Evolutionary conservation across 2,329 filamentous ascomycete species (phyloP).

Genomic region (Fusarium sterilihyphosum): DNA sequence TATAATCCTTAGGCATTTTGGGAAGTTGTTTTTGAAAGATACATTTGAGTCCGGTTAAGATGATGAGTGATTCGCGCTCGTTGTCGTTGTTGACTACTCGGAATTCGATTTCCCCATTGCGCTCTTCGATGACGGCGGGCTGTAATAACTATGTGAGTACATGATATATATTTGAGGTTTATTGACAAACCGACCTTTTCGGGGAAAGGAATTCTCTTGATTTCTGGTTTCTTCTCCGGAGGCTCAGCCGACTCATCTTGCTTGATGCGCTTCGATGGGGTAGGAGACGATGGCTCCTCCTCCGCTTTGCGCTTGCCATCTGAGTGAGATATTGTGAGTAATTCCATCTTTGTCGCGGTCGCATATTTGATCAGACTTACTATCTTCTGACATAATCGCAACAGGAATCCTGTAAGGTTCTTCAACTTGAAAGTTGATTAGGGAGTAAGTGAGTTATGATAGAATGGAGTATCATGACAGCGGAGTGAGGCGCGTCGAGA

Average conservation of each 20-base stretch:
- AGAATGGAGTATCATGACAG: conserved; percentile 35
- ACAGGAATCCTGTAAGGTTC: neutral
- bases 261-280: conserved; percentile 73
- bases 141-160: conserved; percentile 45
- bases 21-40: conserved; percentile 98
- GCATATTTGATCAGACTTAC: conserved; percentile 2
- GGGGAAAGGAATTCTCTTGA: conserved; percentile 82
- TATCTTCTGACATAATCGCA: conserved; percentile 41
- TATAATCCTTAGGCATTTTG: conserved; percentile 99
- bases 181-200: conserved; percentile 72
- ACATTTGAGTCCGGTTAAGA: conserved; percentile 94
- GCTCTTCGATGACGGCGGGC: conserved; percentile 93
- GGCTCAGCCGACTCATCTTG: conserved; percentile 49
- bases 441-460: conserved; percentile 23
- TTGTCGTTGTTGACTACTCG: conserved; percentile 98
- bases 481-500: conserved; percentile 36
- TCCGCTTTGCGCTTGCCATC: conserved; percentile 78
- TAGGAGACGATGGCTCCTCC: conserved; percentile 70
- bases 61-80: conserved; percentile 86
- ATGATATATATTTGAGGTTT: neutral
- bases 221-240: conserved; percentile 58
- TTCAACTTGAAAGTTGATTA: conserved; percentile 1
- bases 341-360: neutral
- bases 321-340: conserved; percentile 38
- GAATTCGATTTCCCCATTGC: conserved; percentile 94